Evolutionary conservation across 768 basidiomycete genomes (phyloP), one percentile per base, ranked within the genome.

Genomic region (Dioszegia crocea): DNA sequence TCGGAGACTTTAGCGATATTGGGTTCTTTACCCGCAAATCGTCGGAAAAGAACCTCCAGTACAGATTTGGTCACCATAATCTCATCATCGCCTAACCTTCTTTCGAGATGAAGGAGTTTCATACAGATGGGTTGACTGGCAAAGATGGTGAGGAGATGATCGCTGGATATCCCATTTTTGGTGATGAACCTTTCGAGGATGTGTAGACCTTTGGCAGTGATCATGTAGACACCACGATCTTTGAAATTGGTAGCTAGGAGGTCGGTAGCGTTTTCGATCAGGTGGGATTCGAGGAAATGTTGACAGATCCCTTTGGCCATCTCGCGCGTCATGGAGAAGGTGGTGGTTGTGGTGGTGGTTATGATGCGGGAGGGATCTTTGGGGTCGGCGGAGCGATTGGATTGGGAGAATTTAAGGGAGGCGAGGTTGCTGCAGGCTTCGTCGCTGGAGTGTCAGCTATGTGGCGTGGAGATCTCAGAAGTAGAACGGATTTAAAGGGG

Each of bases 301-400:
- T 99, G 96, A 80, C 91, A 89, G 87, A 99, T 98, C 31, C 91
- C 91, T 80, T 97, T 98, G 63, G 96, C 96, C 89, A 99, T 98
- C 44, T 99, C 96, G 68, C 96, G 88, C 66, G 91, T 91, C 96
- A 99, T 98, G 62, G 91, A 91, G 81, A 99, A 99, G 31, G 96
- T 99, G 41, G 96, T 99, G 4, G 96, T 98, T 5, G 96, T 99
- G 0, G 96, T 99, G 0, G 96, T 99, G 71, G 96, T 99, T 75
- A 99, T 88, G 78, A 99, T 91, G 74, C 96, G 88, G 78, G 89
- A 86, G 70, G 92, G 91, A 79, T 99, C 96, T 80, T 91, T 88
- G 67, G 96, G 94, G 83, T 99, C 96, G 73, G 93, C 89, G 68
- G 91, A 88, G 75, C 96, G 90, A 81, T 92, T 94, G 55, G 96